These are phyloP conservation scores for Zostera marina DNA, from an alignment of 116 monocot species.

Conservation along the genomic window DNA sequence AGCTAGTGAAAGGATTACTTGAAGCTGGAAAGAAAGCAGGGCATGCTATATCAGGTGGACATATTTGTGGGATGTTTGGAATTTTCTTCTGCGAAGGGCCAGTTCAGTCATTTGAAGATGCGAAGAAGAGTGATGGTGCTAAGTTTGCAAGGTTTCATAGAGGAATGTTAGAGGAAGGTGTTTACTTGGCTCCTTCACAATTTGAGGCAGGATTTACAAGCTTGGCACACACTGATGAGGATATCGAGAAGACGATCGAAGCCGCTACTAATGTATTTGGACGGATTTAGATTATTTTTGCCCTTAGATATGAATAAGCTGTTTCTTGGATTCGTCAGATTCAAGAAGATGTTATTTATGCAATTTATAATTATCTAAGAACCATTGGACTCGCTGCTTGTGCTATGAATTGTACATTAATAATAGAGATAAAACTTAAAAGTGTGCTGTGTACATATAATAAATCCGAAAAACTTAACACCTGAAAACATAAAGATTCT, in stretches of 20 bases:
- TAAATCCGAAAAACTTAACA: no score
- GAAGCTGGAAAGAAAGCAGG: constrained; percentile 37
- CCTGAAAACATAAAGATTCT: no score
- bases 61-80: constrained; percentile 62
- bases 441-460: no score
- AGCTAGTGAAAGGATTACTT: constrained; percentile 39
- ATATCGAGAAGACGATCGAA: constrained; percentile 40
- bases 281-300: constrained; percentile 12
- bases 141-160: constrained; percentile 51
- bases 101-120: constrained; percentile 44
- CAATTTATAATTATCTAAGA: no score
- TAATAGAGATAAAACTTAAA: no score
- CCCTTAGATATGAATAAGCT: neutral
- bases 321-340: neutral
- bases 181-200: constrained; percentile 62
- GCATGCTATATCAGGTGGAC: constrained; percentile 48
- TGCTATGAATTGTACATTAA: no score
- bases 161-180: constrained; percentile 75
- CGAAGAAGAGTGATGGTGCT: constrained; percentile 59
- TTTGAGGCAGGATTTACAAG: constrained; percentile 73
- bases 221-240: constrained; percentile 40
- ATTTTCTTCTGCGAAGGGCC: constrained; percentile 55
- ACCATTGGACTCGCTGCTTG: no score
- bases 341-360: neutral
- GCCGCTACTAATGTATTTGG: constrained; percentile 43